Evolutionary conservation across 805 yeast genomes (phyloP).

Genomic region (Cyberlindnera meyerae): DNA sequence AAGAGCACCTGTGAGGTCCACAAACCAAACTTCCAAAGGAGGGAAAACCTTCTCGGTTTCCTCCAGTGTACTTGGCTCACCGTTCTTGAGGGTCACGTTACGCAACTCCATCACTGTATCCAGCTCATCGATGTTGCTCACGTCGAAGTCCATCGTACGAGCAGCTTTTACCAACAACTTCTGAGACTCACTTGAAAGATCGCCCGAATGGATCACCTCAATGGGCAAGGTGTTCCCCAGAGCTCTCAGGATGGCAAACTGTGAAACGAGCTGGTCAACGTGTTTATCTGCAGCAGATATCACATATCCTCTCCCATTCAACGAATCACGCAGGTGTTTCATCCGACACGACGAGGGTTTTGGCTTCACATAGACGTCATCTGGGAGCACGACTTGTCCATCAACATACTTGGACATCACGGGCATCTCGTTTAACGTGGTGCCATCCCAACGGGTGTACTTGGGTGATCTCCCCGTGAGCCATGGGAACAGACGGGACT

Average conservation of each 20-base stretch:
- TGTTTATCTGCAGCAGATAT: conserved; percentile 28
- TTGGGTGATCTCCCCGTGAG: conserved; percentile 31
- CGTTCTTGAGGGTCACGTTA: too few relatives aligned
- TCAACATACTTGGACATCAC: conserved; percentile 13
- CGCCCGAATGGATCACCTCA: conserved; percentile 35
- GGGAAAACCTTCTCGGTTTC: conserved; percentile 20
- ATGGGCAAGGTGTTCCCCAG: conserved; percentile 35
- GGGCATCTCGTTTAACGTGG: conserved; percentile 11
- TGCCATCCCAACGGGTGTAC: conserved; percentile 37
- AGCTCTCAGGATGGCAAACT: conserved; percentile 38
- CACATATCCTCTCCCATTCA: conserved; percentile 33
- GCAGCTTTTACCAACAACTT: conserved; percentile 32
- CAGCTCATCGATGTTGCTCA: conserved; percentile 14
- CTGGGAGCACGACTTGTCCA: conserved; percentile 3
- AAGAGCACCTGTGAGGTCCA: conserved; percentile 27
- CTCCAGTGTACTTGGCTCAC: too few relatives aligned
- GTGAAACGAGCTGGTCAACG: conserved; percentile 25
- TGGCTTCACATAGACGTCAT: conserved; percentile 18
- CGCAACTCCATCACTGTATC: conserved; percentile 2
- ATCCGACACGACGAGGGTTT: conserved; percentile 27
- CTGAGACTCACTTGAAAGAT: conserved; percentile 29
- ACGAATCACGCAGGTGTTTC: conserved; percentile 20
- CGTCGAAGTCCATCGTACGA: conserved; percentile 12
- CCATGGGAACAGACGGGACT: conserved; percentile 36
- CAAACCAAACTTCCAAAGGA: conserved; percentile 38